Base-by-base conservation (phyloP, 768 basidiomycete species). In the Russula dissimulans region DNA sequence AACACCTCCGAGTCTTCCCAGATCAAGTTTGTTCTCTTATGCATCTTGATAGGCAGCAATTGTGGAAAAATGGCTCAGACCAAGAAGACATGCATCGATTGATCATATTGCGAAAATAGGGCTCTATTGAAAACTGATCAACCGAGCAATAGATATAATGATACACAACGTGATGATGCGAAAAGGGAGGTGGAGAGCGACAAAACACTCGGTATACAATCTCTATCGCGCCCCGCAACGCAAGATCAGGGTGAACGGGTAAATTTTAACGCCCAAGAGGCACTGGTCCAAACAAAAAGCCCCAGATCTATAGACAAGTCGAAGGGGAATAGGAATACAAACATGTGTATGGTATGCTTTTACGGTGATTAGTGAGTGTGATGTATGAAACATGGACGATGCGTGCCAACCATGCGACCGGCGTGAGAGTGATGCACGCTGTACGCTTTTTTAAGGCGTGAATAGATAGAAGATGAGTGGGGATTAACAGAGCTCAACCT, bases 401-500 rank as follows among this genome's bases (percentile, higher is more conserved):
- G 51, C 49, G 38, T 49, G 60, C 31, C 60, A 46, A 36, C 50
- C 39, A 61, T 61, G 44, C 36, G 39, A 39, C 51, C 51, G 22
- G 56, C 46, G 36, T 43, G 43, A 32, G 39, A 38, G 36, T 57
- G 55, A 55, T 34, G 47, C 54, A 50, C 52, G 41, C 46, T 41
- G 54, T 54, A 61, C 61, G 41, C 61, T 53, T 57, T 57, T 55
- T 55, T 26, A 42, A 41, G 17, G 53, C 31, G 53, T 42, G 26
- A 63, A 63, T 52, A 47, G 48, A 61, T 61, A 54, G 26, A 49
- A n/a, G 42, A 50, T 54, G 53, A 60, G 59, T 60, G 48, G 61
- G 58, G 41, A 44, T 55, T 29, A 87, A 71, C 84, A 86, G 54
- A 87, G 75, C 69, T 86, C 81, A 48, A 89, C 85, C 70, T 89